Evolutionary conservation across 768 basidiomycete genomes (phyloP).

Genomic region (Leccinum obscurum): DNA sequence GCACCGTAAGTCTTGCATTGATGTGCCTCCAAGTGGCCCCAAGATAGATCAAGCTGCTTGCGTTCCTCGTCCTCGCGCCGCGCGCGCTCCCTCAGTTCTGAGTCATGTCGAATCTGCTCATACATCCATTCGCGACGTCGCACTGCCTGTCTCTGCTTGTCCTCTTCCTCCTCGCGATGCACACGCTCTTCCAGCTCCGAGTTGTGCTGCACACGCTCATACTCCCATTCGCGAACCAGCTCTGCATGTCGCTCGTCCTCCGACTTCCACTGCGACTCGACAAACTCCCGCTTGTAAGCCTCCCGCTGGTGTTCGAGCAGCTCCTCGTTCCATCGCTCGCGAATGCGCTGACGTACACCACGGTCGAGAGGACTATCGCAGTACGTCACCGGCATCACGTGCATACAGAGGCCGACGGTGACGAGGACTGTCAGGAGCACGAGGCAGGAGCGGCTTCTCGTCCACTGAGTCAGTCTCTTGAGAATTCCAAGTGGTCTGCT

Average conservation of each 20-base stretch:
- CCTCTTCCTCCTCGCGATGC: not conserved
- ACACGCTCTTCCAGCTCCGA: slow-evolving; percentile 6
- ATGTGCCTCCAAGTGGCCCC: not conserved
- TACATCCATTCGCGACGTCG: not conserved
- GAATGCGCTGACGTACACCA: slow-evolving; percentile 22
- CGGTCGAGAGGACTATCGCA: slow-evolving; percentile 15
- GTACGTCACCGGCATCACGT: not conserved
- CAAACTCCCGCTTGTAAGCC: slow-evolving; percentile 5
- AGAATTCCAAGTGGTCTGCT: not conserved
- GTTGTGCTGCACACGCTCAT: slow-evolving; percentile 11
- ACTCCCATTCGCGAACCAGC: slow-evolving; percentile 17
- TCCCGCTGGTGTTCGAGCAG: slow-evolving; percentile 17
- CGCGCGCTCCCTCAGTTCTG: not conserved
- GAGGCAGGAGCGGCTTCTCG: not conserved
- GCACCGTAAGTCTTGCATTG: not conserved
- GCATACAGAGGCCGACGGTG: not conserved
- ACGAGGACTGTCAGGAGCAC: not conserved
- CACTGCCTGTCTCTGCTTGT: not conserved
- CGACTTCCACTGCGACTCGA: slow-evolving; percentile 19
- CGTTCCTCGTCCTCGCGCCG: not conserved
- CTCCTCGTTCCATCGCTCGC: slow-evolving; percentile 23
- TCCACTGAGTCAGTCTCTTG: not conserved
- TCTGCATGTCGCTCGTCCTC: slow-evolving; percentile 19
- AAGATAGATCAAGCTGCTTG: not conserved
- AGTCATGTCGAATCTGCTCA: not conserved